Base-by-base conservation (phyloP, 2,329 filamentous ascomycete species). In the Epichloe bromicola region DNA sequence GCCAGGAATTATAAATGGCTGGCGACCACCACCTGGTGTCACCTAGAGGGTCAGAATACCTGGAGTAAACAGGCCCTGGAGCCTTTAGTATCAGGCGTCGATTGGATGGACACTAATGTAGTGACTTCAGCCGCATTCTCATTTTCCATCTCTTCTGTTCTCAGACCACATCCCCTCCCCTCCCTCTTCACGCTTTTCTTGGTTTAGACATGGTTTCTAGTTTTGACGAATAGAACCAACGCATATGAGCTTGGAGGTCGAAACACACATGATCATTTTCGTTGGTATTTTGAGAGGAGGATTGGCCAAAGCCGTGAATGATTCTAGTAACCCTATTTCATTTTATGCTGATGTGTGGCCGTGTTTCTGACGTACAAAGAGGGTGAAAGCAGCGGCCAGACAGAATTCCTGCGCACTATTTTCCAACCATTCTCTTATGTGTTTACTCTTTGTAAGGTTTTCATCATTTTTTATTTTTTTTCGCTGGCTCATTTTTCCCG, bases 1-100 rank as follows among this genome's bases (percentile, higher is more conserved):
- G 12, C 39, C 52, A 3, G 49, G 48, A 12, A 33, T 42, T 4
- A 48, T 55, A 1, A 59, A 58, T 43, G 57, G 53, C 40, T 61
- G 55, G 60, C 51, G 54, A 45, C 51, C 10, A 36, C 41, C 51
- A 43, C 23, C 42, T 23, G 51, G 53, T 47, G 47, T 55, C 33
- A 36, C 48, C 23, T 59, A 57, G 54, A 40, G 17, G 41, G 12
- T 40, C 33, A 26, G 11, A 23, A 15, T 10, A 12, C 20, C 23
- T 26, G 3, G 17, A 36, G 6, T 6, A 48, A 12, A 12, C 10
- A 12, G 33, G 19, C 39, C 34, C 2, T 48, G 34, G 11, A 40
- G 8, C 4, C 20, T 42, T 5, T 19, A 12, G 40, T 42, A 20
- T 14, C 19, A 42, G 40, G 40, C 10, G 12, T 12, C 12, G 5